Percentiles rank a stretch among this genome's conserved stretches.
Evolutionary conservation across 2,329 filamentous ascomycete species (phyloP).

Genomic region (Sporothrix protearum): DNA sequence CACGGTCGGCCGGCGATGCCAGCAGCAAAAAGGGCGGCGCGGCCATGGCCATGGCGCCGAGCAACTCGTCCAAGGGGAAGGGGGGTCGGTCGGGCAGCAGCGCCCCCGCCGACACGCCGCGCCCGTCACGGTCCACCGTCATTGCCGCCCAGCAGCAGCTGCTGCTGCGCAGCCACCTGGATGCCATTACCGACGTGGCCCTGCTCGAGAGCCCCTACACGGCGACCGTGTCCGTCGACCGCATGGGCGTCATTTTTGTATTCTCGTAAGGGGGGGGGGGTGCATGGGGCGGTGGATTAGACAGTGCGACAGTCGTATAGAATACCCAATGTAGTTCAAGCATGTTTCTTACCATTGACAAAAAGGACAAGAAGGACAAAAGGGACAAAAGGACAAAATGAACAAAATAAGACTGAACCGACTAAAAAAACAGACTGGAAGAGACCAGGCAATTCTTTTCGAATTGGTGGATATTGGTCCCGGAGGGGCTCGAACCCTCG

Average conservation of each 20-base stretch:
- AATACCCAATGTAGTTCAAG: background rate
- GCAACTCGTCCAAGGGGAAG: constrained; percentile 39
- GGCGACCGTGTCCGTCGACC: constrained; percentile 88
- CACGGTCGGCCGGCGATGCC: constrained; percentile 35
- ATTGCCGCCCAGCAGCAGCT: constrained; percentile 86
- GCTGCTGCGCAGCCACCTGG: constrained; percentile 79
- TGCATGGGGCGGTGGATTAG: background rate
- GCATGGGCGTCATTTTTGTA: constrained; percentile 84
- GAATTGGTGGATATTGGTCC: no score
- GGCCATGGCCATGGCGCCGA: constrained; percentile 34
- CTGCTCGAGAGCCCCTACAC: constrained; percentile 84
- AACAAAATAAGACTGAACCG: no score
- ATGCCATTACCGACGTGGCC: constrained; percentile 83
- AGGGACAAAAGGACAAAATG: background rate
- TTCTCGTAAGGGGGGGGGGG: constrained; percentile 48
- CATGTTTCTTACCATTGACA: no score
- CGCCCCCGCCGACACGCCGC: constrained; percentile 33
- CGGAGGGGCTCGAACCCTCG: no score
- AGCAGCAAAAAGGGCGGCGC: constrained; percentile 23
- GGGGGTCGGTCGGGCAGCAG: constrained; percentile 34
- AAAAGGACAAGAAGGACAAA: background rate
- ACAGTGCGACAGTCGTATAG: background rate
- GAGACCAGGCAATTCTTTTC: no score
- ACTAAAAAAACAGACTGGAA: background rate
- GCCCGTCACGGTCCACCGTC: constrained; percentile 71